Base-by-base conservation (phyloP, 2,329 filamentous ascomycete species). In the Ophiosphaerella herpotricha region DNA sequence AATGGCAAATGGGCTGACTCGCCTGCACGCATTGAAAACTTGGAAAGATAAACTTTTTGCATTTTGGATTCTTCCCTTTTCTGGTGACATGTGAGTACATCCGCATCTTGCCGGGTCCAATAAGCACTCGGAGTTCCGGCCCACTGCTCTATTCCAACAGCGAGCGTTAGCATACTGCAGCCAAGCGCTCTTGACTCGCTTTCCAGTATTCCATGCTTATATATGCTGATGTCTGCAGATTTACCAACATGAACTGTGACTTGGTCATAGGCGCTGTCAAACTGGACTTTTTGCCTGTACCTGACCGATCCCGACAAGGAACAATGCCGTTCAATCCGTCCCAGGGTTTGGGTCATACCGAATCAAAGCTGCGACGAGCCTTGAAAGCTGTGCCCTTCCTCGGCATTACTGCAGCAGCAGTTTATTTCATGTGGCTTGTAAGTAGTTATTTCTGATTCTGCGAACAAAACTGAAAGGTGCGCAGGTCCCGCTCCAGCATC, bases 241-340 rank as follows among this genome's bases (percentile, higher is more conserved):
- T 48, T 18, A 5, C 39, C 5, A 43, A 55, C 29, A 26, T 51
- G 9, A 47, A 37, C 12, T 44, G 49, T 46, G 49, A 53, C 14
- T 49, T 49, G 44, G 39, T 55, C 34, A 48, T 38, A 24, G 52
- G 48, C 11, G 44, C 52, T 36, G 50, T 55, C 37, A 51, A 52
- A 13, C 45, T 55, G 29, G 52, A 58, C 23, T 55, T 53, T 32
- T 33, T 50, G 7, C 48, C 48, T 24, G 33, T 50, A 34, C 55
- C 50, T 16, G 48, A 54, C 35, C 50, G 48, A 34, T 54, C 53
- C 34, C 35, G 48, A 3, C 40, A 35, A 16, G 55, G 53, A 24
- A 58, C 43, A 3, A 58, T 58, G 55, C 48, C 45, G 32, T 58
- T 52, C 41, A 56, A 56, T 26, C 48, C 53, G 7, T 52, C 55